Evolutionary conservation across 768 basidiomycete genomes (phyloP).

Genomic region (Boletus fagicola): DNA sequence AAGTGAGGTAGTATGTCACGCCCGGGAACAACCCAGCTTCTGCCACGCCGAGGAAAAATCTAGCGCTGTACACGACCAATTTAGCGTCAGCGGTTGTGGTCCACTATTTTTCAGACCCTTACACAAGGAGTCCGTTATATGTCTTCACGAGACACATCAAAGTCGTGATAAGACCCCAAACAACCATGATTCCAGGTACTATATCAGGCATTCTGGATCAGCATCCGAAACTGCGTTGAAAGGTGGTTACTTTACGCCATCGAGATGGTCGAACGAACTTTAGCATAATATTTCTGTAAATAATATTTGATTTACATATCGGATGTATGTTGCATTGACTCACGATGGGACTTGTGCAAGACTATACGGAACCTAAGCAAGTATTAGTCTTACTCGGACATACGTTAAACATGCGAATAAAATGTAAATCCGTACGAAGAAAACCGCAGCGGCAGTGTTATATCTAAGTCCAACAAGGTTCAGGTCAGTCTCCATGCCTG

Average conservation of each 20-base stretch:
- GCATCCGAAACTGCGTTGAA: background rate
- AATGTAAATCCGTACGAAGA: slow-evolving; percentile 30
- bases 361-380: slow-evolving; percentile 34
- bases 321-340: slow-evolving; percentile 8
- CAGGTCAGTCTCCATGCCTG: slow-evolving; percentile 44
- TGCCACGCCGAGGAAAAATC: slow-evolving; percentile 45
- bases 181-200: slow-evolving; percentile 39
- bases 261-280: slow-evolving; percentile 34
- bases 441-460: slow-evolving; percentile 39
- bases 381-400: background rate
- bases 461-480: slow-evolving; percentile 36
- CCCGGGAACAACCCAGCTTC: slow-evolving; percentile 46
- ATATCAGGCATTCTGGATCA: slow-evolving; percentile 11
- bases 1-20: slow-evolving; percentile 43
- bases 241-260: slow-evolving; percentile 27
- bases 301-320: background rate
- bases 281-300: slow-evolving; percentile 36
- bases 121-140: slow-evolving; percentile 30
- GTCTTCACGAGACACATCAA: slow-evolving; percentile 39
- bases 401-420: background rate
- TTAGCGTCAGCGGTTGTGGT: background rate
- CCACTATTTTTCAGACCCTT: slow-evolving; percentile 5
- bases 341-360: slow-evolving; percentile 41
- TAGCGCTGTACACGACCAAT: slow-evolving; percentile 24
- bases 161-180: slow-evolving; percentile 38